Base-by-base conservation (phyloP, 345 rosid genomes). In the Murraya koenigii region DNA sequence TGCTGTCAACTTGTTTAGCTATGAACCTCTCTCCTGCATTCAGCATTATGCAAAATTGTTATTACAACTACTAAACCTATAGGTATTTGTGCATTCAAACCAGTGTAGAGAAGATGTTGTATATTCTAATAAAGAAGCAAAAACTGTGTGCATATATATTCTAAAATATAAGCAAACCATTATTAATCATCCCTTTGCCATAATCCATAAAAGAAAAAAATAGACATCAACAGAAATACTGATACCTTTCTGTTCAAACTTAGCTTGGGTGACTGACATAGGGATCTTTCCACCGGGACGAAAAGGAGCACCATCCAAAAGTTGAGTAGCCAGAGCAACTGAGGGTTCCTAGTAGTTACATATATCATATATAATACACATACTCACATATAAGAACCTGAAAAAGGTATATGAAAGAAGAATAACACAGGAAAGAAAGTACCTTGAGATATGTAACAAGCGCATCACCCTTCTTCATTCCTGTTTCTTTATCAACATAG, bases 221-320 rank as follows among this genome's bases (percentile, higher is more conserved):
- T 7, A 66, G n/a, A 22, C 3, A 61, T 41, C 3, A 66, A 30
- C 20, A 2, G 66, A 41, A 23, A 28, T 14, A 64, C 32, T 55
- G 41, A 76, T 77, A 96, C 99, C 99, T 88, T 91, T 97, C 88
- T 94, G 97, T 88, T 94, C 92, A 79, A 97, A 94, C 79, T 91
- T 90, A 72, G 99, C 99, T 81, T 32, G 86, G 77, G 87, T 87
- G 69, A 94, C 99, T 0, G 97, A 88, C 96, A 97, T 94, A 41
- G 86, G 89, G 61, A 89, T 81, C 78, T 87, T 89, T 78, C 92
- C 98, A 82, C 82, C 90, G 2, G 90, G 94, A 38, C 97, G 97
- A 28, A 97, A 86, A n/a, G 99, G 91, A 78, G 94, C 77, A 71
- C 97, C 99, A 72, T 94, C 99, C 90, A 96, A 86, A 79, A 96